Percentiles rank a stretch among this genome's conserved stretches.
phyloP scores from a whole-genome alignment of 768 basidiomycete genomes.

The Tylopilus plumbeoviolaceoides region DNA sequence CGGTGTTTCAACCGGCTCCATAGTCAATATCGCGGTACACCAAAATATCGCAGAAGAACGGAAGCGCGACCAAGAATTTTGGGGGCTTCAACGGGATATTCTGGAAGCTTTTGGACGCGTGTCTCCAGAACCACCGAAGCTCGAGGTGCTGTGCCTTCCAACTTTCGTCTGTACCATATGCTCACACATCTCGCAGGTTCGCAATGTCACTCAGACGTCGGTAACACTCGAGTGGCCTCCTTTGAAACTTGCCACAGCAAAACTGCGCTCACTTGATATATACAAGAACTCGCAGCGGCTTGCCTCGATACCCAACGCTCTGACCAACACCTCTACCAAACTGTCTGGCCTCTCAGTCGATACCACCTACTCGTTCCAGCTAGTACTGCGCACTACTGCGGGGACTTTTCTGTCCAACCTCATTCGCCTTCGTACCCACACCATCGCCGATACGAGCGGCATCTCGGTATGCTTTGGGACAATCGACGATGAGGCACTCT shows the following conservation, averaged over 20 bases:
- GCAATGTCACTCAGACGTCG: constrained; percentile 95
- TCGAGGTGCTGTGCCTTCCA: constrained; percentile 49
- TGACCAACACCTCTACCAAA: constrained; percentile 84
- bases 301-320: constrained; percentile 78
- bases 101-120: constrained; percentile 64
- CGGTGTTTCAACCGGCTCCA: constrained; percentile 88
- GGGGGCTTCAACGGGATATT: constrained; percentile 79
- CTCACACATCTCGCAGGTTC: constrained; percentile 47
- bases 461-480: constrained; percentile 94
- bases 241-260: constrained; percentile 79
- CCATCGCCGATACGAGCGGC: constrained; percentile 92
- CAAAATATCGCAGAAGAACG: constrained; percentile 84
- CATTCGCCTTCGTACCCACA: constrained; percentile 83
- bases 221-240: constrained; percentile 95
- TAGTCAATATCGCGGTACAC: constrained; percentile 94
- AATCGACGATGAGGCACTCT: constrained; percentile 67
- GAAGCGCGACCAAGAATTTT: constrained; percentile 77
- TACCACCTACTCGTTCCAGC: constrained; percentile 91
- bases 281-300: constrained; percentile 89
- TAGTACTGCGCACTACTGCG: constrained; percentile 87
- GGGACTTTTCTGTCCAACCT: constrained; percentile 87
- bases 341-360: constrained; percentile 76
- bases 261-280: constrained; percentile 85
- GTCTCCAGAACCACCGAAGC: constrained; percentile 66
- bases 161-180: not conserved